A percentile compares a stretch with the other conserved stretches of the same genome.
Conservation (phyloP, 371 early-diverging fungal genomes). For the Lichtheimia hyalospora region DNA sequence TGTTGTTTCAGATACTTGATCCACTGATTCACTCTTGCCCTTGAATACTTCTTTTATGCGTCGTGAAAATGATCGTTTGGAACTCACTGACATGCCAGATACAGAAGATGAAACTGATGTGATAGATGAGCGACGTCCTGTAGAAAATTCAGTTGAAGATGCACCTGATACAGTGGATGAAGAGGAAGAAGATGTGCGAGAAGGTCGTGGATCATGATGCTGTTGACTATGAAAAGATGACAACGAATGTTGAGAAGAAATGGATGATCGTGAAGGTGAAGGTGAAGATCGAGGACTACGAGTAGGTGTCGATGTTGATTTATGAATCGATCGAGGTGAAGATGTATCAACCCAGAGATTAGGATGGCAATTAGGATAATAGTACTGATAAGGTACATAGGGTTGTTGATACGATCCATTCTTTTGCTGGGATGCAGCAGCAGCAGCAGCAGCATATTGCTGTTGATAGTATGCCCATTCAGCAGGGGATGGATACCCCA, state of each 20-base stretch:
- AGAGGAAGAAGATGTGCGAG: slow-evolving; percentile 12
- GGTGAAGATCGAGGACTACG: neutral
- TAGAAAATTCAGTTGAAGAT: slow-evolving; percentile 6
- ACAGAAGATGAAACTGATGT: slow-evolving; percentile 32
- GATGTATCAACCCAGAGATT: neutral
- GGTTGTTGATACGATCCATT: neutral
- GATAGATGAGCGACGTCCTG: slow-evolving; percentile 30
- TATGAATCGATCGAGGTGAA: neutral
- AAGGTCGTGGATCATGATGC: slow-evolving; percentile 5
- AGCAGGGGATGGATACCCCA: neutral
- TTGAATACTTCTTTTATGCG: slow-evolving; percentile 45
- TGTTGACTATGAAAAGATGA: neutral
- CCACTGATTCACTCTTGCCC: neutral
- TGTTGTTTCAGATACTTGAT: slow-evolving; percentile 8
- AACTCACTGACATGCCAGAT: slow-evolving; percentile 19
- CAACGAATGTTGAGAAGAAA: slow-evolving; percentile 5
- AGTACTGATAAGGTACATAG: slow-evolving; percentile 1
- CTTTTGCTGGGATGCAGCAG: slow-evolving; percentile 1
- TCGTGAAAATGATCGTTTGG: slow-evolving; percentile 39
- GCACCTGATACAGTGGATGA: slow-evolving; percentile 12
- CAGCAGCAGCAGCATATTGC: slow-evolving; percentile 18
- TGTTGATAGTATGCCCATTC: slow-evolving; percentile 11
- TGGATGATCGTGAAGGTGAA: neutral
- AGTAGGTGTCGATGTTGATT: neutral
- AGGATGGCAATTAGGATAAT: slow-evolving; percentile 2